These are phyloP conservation scores for Stagonosporopsis rhizophila DNA, from an alignment of 2,329 filamentous ascomycete genomes.

Conservation along the genomic window DNA sequence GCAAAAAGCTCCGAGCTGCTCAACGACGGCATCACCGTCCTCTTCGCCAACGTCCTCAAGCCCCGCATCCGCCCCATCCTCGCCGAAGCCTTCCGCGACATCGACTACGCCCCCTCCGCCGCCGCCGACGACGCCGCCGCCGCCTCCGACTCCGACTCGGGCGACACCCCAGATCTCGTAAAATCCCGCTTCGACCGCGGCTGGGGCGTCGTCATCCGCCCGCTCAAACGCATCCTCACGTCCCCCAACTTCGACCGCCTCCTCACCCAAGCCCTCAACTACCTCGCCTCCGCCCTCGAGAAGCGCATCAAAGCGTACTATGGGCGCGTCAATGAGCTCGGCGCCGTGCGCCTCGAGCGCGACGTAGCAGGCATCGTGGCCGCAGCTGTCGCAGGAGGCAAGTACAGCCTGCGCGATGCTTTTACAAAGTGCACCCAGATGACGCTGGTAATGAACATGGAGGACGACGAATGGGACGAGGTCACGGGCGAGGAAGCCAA, in stretches of 20 bases:
- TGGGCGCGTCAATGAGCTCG: conserved; percentile 79
- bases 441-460: conserved; percentile 88
- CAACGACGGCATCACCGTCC: conserved; percentile 81
- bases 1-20: conserved; percentile 82
- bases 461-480: conserved; percentile 94
- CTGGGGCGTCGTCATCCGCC: conserved; percentile 86
- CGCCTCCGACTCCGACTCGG: conserved; percentile 53
- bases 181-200: conserved; percentile 80
- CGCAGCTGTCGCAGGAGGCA: conserved; percentile 68
- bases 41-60: conserved; percentile 88
- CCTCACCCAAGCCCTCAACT: conserved; percentile 73
- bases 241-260: conserved; percentile 77
- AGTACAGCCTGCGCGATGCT: conserved; percentile 78
- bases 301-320: conserved; percentile 85
- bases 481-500: conserved; percentile 58
- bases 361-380: conserved; percentile 79
- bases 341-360: conserved; percentile 81
- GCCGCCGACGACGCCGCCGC: conserved; percentile 65
- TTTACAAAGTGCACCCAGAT: conserved; percentile 82
- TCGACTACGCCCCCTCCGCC: conserved; percentile 77
- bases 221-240: conserved; percentile 85
- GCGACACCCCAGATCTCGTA: conserved; percentile 68
- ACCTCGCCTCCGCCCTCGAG: conserved; percentile 81
- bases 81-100: conserved; percentile 87
- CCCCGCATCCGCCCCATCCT: conserved; percentile 83